Evolutionary conservation across 176 grass and related monocot species (phyloP), one percentile per base, ranked within the genome.

Genomic region (Avena sativa): DNA sequence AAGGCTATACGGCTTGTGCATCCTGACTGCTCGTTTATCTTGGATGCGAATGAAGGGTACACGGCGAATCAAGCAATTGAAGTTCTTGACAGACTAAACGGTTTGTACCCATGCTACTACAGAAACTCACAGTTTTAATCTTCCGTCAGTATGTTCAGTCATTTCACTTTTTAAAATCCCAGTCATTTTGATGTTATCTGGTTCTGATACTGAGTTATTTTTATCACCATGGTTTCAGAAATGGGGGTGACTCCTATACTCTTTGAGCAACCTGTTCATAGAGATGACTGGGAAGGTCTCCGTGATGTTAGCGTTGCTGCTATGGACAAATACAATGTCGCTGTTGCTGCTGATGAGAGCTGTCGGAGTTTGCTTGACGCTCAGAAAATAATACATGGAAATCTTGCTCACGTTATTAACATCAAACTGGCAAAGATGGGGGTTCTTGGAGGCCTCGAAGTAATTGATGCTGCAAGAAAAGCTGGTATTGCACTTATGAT

Each of bases 301-400:
- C 61, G 56, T 43, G 90, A 91, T 23, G 91, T 99, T 85, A 99
- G 90, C 36, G 23, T 85, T 71, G 86, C 69, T 65, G 92, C 94
- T 64, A 99, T 94, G 91, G 90, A 96, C 20, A 99, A 89, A 84
- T 99, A 90, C 49, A 76, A 71, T 74, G 89, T 99, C 26, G 89
- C 87, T 79, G 89, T 99, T 85, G 97, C 97, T 83, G 97, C 97
- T 58, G 97, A 99, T 87, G 97, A 99, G 78, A 99, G 97, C 21
- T 99, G 97, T 19, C 85, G 92, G 58, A 89, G 92, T 81, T 84
- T 96, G 14, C 26, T 59, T 78, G 94, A 99, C 81, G 97, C 94
- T 66, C 84, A 88, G 30, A 93, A 88, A 93, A 96, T 99, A 62
- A 94, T 96, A 86, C 56, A 89, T 43, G 97, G 85, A 28, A 92